Conservation (phyloP, 163 green algal genomes). For the Chlamydomonas reinhardtii region DNA sequence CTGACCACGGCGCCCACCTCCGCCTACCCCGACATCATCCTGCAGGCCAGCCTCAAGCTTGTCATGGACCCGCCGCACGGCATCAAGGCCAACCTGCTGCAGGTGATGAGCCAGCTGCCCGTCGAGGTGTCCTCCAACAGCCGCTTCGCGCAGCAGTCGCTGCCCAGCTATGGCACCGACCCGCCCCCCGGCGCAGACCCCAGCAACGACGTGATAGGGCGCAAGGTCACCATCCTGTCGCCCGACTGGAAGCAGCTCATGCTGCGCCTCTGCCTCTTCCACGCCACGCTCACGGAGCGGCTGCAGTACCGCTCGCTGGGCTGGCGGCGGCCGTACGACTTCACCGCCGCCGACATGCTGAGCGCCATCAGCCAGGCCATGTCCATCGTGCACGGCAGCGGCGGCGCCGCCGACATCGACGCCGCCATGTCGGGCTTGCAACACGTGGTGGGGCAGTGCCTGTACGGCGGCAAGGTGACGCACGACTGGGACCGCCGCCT, state of each 20-base stretch:
- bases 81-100: conserved; percentile 84
- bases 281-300: conserved; percentile 56
- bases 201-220: conserved; percentile 39
- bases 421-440: conserved; percentile 52
- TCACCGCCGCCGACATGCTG: conserved; percentile 53
- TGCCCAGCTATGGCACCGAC: conserved; percentile 40
- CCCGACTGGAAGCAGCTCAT: conserved; percentile 56
- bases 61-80: conserved; percentile 86
- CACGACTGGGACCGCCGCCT: conserved; percentile 64
- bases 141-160: conserved; percentile 29
- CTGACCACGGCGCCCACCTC: conserved; percentile 84
- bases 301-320: conserved; percentile 51
- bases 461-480: conserved; percentile 66
- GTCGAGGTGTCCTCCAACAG: conserved; percentile 47
- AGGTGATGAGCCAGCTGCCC: conserved; percentile 54
- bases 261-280: conserved; percentile 60
- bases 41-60: conserved; percentile 83
- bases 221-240: conserved; percentile 36
- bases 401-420: conserved; percentile 1
- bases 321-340: conserved; percentile 58
- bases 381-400: conserved; percentile 21
- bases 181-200: no score
- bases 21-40: conserved; percentile 80
- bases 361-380: conserved; percentile 47
- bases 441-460: conserved; percentile 59